Base-by-base conservation (phyloP, 2,329 filamentous ascomycete species). In the Botrytis deweyae region DNA sequence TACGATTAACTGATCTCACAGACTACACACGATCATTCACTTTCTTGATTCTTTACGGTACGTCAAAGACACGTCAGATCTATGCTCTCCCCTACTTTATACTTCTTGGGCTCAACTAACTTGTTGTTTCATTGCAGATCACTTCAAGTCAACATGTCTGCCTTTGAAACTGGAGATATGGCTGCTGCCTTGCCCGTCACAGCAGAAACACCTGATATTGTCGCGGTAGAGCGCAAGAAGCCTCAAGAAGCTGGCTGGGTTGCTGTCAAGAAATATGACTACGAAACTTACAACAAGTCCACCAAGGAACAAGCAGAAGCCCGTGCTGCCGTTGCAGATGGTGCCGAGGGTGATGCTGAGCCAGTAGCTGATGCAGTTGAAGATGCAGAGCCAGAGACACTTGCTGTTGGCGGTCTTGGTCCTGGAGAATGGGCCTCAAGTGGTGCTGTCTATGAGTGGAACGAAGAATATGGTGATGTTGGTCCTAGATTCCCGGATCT, bases 381-480 rank as follows among this genome's bases (percentile, higher is more conserved):
- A 25, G 68, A 72, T 36, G 67, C 12, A 10, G 67, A 70, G 52
- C 40, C 29, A 25, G 73, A 75, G 20, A 63, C 71, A 52, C 69
- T 62, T 69, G 76, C 75, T 18, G 78, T 78, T 69, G 77, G 77
- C 66, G 78, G 76, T 42, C 59, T 80, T 67, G 44, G 29, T 42
- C 65, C 70, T 72, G 77, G 78, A 55, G 78, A 79, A 18, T 81
- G 79, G 79, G 76, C 78, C 70, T 74, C 75, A 52, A 75, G 80
- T 77, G 76, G 79, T 76, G 70, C 77, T 59, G 72, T 92, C 62
- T 98, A 98, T 78, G 89, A 95, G 79, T 98, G 93, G 92, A 87
- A 90, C 29, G 94, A 94, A 18, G 93, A 97, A 4, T 93, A 88
- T 77, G 96, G 95, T 3, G 95, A 98, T 59, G 86, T 99, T 72